A percentile compares a stretch with the other conserved stretches of the same genome.
Evolutionary conservation across 148 eudicot genomes (phyloP).

Genomic region (Hydrangea macrophylla): DNA sequence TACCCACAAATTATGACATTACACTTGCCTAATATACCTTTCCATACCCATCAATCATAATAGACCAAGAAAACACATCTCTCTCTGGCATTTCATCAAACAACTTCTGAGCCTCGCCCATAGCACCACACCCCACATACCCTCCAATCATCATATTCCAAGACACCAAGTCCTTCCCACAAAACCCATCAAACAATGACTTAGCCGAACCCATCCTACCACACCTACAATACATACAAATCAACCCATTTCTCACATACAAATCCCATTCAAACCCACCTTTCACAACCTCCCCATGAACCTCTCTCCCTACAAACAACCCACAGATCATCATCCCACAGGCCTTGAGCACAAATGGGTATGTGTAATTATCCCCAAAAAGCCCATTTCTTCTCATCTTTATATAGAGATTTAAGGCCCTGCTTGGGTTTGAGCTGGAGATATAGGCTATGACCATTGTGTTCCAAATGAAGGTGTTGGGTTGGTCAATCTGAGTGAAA

Average conservation of each 20-base stretch:
- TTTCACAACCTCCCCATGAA: constrained; percentile 21
- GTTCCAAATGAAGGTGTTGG: constrained; percentile 10
- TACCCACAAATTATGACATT: neutral
- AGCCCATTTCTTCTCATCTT: constrained; percentile 17
- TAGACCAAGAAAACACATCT: constrained; percentile 20
- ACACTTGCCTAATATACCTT: constrained; percentile 6
- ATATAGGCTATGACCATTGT: constrained; percentile 8
- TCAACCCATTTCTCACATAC: constrained; percentile 23
- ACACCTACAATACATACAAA: constrained; percentile 14
- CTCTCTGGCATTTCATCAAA: constrained; percentile 23
- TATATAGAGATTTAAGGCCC: neutral
- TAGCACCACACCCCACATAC: constrained; percentile 10
- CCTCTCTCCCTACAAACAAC: constrained; percentile 11
- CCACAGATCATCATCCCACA: constrained; percentile 9
- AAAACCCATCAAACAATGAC: constrained; percentile 15
- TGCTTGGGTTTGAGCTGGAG: constrained; percentile 6
- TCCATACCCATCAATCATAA: constrained; percentile 25
- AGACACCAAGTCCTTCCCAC: constrained; percentile 19
- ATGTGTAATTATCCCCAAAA: constrained; percentile 16
- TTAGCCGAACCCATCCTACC: constrained; percentile 8
- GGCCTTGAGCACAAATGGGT: constrained; percentile 20
- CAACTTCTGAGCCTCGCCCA: constrained; percentile 16
- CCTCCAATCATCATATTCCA: constrained; percentile 23
- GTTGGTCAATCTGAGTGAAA: neutral
- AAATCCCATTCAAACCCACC: constrained; percentile 18